These are phyloP conservation scores for Aureobasidium melanogenum DNA, from an alignment of 2,329 filamentous ascomycete genomes.

Conservation along the genomic window DNA sequence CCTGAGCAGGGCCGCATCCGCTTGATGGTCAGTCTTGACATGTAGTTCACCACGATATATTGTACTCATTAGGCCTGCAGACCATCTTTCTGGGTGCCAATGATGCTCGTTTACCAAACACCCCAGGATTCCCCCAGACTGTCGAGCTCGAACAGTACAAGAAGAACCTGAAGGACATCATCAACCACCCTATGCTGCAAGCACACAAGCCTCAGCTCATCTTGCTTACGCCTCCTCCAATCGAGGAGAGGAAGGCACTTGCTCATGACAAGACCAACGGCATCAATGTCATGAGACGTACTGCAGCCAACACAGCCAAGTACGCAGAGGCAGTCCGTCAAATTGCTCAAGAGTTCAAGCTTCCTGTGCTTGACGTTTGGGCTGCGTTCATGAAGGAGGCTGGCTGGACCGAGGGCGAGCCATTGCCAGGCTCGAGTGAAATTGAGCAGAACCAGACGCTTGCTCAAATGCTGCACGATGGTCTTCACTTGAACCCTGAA, in stretches of 20 bases:
- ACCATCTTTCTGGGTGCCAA: conserved; percentile 83
- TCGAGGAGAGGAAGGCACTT: conserved; percentile 64
- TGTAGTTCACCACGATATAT: neutral
- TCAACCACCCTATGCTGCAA: conserved; percentile 60
- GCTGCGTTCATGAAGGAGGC: conserved; percentile 61
- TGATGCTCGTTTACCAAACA: conserved; percentile 63
- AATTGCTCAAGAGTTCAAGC: conserved; percentile 44
- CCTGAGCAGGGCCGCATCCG: conserved; percentile 53
- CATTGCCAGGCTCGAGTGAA: conserved; percentile 48
- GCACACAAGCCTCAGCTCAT: conserved; percentile 63
- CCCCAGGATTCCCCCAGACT: conserved; percentile 56
- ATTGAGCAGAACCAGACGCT: conserved; percentile 49
- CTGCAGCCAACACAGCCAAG: conserved; percentile 50
- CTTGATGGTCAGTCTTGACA: conserved; percentile 48
- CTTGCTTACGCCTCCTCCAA: conserved; percentile 71
- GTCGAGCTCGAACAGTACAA: conserved; percentile 69
- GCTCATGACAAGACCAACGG: conserved; percentile 33
- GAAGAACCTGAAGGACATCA: conserved; percentile 60
- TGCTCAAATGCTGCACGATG: conserved; percentile 46
- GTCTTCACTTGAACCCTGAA: conserved; percentile 49
- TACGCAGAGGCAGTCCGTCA: conserved; percentile 60
- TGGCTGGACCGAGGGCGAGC: conserved; percentile 43
- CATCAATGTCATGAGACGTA: conserved; percentile 37
- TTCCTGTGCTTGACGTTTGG: conserved; percentile 73
- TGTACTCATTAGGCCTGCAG: conserved; percentile 31